Base-by-base conservation (phyloP, 1,139 yeast species). In the Diutina rugosa region DNA sequence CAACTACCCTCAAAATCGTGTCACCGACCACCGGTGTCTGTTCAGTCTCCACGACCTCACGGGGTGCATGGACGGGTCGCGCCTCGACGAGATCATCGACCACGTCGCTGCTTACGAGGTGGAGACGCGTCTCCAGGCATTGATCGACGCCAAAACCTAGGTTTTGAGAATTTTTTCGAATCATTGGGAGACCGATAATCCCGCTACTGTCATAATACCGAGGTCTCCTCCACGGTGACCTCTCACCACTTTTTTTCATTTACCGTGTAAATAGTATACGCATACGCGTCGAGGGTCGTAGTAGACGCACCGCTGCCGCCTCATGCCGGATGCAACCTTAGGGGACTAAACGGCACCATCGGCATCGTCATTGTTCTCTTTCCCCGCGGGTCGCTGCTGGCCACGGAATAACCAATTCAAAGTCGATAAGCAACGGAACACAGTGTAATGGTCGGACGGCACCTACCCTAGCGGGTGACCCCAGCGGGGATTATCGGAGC, bases 11-110 rank as follows among this genome's bases (percentile, higher is more conserved):
- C 98, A 93, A 65, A 90, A 90, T 66, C 76, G 99, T 63, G 81
- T 93, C 56, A 91, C 98, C 0, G 99, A 93, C 65, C 99, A 93
- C 66, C 75, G 99, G 56, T 90, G 97, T 66, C 90, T 91, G 4
- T 82, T 70, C 63, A 82, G 91, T 0, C 65, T 87, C 32, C 87
- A 89, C 64, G 96, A 90, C 64, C 71, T 93, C n/a, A 84, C 79
- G 3, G 95, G 90, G 1, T 82, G 91, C 59, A 77, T 91, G 84
- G 75, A 75, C 8, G 98, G 98, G 2, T 76, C 76, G 56, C 76
- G 78, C 61, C 71, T 93, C 57, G 57, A 10, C 67, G 65, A 55
- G 57, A 54, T 64, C 1, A 61, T 64, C 3, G 69, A 65, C 18
- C 61, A 61, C 56, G 62, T 67, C 14, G 49, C 49, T 6, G 30